Percentiles rank a stretch among this genome's conserved stretches.
Conservation (phyloP, 768 basidiomycete species). For the Hortiboletus campestris region DNA sequence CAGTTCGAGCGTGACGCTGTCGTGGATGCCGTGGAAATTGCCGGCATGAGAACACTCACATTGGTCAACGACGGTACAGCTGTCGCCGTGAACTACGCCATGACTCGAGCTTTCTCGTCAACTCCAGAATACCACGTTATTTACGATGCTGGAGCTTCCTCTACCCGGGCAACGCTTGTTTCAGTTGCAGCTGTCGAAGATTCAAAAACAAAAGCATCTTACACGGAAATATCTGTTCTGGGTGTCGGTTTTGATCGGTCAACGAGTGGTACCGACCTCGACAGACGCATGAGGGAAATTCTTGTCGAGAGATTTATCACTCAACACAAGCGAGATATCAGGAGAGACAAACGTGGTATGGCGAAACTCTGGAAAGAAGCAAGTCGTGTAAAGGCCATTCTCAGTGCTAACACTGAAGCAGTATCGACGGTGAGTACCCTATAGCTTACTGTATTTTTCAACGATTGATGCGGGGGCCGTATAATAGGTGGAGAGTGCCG, state of each 20-base stretch:
- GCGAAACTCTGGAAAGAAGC: conserved; percentile 96
- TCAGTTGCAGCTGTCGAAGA: conserved; percentile 54
- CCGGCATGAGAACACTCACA: conserved; percentile 79
- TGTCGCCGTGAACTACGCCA: conserved; percentile 97
- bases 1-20: conserved; percentile 91
- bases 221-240: conserved; percentile 73
- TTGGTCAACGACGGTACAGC: conserved; percentile 92
- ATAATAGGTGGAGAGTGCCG: conserved; percentile 77
- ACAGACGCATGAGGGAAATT: conserved; percentile 78
- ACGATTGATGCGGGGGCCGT: neutral
- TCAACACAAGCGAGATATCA: conserved; percentile 67
- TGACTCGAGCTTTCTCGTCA: conserved; percentile 82
- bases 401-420: conserved; percentile 90
- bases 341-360: conserved; percentile 78
- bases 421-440: conserved; percentile 56
- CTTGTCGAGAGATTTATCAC: conserved; percentile 72
- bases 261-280: conserved; percentile 81
- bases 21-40: conserved; percentile 87
- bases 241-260: conserved; percentile 80
- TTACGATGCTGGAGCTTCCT: conserved; percentile 90
- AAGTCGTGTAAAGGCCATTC: conserved; percentile 81
- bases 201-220: conserved; percentile 46
- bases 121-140: conserved; percentile 82
- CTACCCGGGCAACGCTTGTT: conserved; percentile 75
- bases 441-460: neutral